Evolutionary conservation across 805 yeast genomes (phyloP), one percentile per base, ranked within the genome.

Genomic region (Monosporozyma servazzii): DNA sequence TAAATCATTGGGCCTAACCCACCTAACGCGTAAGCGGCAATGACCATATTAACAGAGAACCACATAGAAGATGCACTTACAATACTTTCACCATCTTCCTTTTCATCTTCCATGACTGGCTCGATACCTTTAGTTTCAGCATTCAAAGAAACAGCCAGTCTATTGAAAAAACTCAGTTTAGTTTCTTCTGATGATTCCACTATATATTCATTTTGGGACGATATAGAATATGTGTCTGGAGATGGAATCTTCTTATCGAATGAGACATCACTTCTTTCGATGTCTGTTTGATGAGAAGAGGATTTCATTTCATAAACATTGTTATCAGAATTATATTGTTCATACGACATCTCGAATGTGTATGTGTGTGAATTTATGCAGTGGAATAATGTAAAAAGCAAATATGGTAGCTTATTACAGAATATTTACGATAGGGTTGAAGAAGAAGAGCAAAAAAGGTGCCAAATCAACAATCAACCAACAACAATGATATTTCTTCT

Each of bases 31-130:
- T 79, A 81, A 17, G 96, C 80, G 21, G 96, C 88, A 62, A 89
- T 79, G 51, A 87, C 96, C 77, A 87, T 74, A 70, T 89, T 88
- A 36, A 95, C 95, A 9, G 95, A 84, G 60, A 85, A 76, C 96
- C 96, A 89, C 91, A 89, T 86, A 48, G 90, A 75, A 45, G 88
- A 87, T 30, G 93, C 86, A 57, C 78, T 79, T 71, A 79, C 72
- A 53, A 84, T 64, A 40, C 86, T 81, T 44, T 75, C 76, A 55
- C 83, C 88, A 45, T 77, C 75, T 65, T 87, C 82, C 17, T 33
- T 33, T 67, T 87, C 91, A 44, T 82, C 86, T 54, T 85, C 95
- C 6, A 86, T 80, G 51, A 90, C 78, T 42, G 84, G 75, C 60
- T 88, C 96, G 56, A 90, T 81, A 69, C 96, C 96, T 63, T 85